Conservation (phyloP, 306 rosid genomes). For the Astragalus glycyphyllos region DNA sequence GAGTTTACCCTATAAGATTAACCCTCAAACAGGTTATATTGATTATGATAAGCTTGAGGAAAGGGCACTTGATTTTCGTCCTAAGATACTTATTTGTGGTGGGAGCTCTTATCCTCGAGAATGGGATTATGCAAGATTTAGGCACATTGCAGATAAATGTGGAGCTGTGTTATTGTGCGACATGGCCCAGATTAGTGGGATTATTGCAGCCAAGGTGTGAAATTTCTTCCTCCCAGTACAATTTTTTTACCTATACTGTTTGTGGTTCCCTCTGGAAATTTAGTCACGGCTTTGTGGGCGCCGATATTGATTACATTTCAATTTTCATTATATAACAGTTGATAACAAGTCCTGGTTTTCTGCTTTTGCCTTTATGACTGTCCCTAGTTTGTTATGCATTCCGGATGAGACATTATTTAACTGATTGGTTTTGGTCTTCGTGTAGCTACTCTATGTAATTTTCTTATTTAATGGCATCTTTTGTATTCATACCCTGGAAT, state of each 20-base stretch:
- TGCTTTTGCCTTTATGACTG: neutral
- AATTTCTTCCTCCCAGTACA: conserved; percentile 3
- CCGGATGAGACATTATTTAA: neutral
- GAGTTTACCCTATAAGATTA: conserved; percentile 89
- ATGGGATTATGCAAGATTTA: conserved; percentile 89
- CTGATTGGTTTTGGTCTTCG: neutral
- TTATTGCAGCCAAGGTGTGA: conserved; percentile 90
- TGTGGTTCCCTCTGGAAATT: conserved; percentile 7
- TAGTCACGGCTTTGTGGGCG: conserved; percentile 11
- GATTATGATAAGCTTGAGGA: conserved; percentile 96
- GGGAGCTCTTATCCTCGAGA: conserved; percentile 96
- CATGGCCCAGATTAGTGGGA: conserved; percentile 96
- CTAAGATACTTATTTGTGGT: conserved; percentile 95
- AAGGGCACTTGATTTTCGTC: conserved; percentile 92
- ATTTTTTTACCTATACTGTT: neutral
- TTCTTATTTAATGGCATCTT: neutral
- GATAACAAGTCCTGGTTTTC: neutral
- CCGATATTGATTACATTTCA: neutral
- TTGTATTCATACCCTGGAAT: neutral
- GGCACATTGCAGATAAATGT: conserved; percentile 90
- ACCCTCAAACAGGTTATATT: conserved; percentile 75
- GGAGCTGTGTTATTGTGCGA: conserved; percentile 89
- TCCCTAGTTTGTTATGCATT: neutral
- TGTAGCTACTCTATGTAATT: neutral
- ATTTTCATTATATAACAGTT: neutral